Percentiles rank a stretch among this genome's conserved stretches.
Evolutionary conservation across 2,329 filamentous ascomycete species (phyloP).

Genomic region (Pestalotiopsis sp.): DNA sequence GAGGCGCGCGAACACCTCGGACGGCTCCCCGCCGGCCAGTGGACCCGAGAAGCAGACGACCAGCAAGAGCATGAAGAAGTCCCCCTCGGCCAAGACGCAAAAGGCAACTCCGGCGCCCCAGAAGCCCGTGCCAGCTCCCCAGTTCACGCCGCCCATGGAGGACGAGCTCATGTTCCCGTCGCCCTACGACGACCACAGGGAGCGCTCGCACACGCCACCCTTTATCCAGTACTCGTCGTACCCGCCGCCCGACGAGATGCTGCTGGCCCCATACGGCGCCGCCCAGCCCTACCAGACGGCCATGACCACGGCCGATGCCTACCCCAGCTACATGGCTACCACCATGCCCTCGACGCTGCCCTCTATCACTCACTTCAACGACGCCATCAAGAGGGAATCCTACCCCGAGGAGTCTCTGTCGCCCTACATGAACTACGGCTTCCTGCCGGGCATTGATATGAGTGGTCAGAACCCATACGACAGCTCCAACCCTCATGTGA

Average conservation of each 20-base stretch:
- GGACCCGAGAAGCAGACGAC: slow-evolving; percentile 39
- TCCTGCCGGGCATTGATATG: slow-evolving; percentile 65
- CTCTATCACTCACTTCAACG: slow-evolving; percentile 63
- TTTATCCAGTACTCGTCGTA: slow-evolving; percentile 69
- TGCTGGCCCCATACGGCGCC: slow-evolving; percentile 59
- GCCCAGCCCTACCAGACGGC: slow-evolving; percentile 48
- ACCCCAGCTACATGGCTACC: slow-evolving; percentile 57
- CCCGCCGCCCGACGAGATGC: slow-evolving; percentile 63
- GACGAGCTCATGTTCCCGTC: slow-evolving; percentile 68
- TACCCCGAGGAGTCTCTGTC: slow-evolving; percentile 60
- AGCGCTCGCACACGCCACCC: slow-evolving; percentile 70
- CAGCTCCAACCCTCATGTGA: slow-evolving; percentile 73
- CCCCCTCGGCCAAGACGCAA: slow-evolving; percentile 49
- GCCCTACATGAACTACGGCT: slow-evolving; percentile 68
- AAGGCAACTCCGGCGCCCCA: slow-evolving; percentile 27
- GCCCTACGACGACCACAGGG: slow-evolving; percentile 59
- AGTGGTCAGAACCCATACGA: slow-evolving; percentile 63
- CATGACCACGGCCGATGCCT: slow-evolving; percentile 51
- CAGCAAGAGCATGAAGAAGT: slow-evolving; percentile 33
- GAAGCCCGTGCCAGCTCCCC: slow-evolving; percentile 47
- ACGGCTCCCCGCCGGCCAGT: slow-evolving; percentile 27
- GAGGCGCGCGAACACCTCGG: slow-evolving; percentile 68
- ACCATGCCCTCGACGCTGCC: slow-evolving; percentile 61
- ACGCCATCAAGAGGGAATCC: slow-evolving; percentile 67
- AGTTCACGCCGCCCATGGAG: slow-evolving; percentile 64